These are phyloP conservation scores for Perkinsus olseni DNA, from an alignment of 169 alveolate genomes.

Conservation along the genomic window DNA sequence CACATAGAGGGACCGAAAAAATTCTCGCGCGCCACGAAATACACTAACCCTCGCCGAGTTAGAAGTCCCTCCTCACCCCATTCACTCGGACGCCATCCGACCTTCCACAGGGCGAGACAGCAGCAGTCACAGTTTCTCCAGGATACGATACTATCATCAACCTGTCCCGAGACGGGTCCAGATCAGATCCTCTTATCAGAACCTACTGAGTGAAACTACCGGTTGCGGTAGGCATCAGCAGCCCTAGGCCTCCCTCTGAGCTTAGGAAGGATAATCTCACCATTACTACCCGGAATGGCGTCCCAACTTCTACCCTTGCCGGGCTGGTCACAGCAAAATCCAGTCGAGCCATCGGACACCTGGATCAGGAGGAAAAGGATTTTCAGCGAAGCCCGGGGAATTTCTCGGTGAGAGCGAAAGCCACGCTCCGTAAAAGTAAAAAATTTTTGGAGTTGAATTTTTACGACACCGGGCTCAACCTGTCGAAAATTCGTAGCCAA, in stretches of 20 bases:
- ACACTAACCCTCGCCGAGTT: too few species aligned
- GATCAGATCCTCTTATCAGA: background rate
- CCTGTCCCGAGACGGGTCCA: background rate
- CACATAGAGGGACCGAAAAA: too few species aligned
- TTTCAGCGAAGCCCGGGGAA: too few species aligned
- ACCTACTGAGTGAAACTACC: background rate
- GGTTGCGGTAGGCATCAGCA: background rate
- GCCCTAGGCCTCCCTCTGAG: background rate
- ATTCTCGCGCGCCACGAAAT: too few species aligned
- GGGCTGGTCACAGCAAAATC: background rate
- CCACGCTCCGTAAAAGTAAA: too few species aligned
- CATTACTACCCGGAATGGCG: background rate
- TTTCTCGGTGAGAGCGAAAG: too few species aligned
- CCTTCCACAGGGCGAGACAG: background rate
- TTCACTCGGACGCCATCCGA: background rate
- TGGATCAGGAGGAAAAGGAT: background rate
- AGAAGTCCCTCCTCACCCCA: background rate
- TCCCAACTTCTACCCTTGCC: background rate
- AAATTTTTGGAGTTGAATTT: too few species aligned
- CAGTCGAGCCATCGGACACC: background rate
- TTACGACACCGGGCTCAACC: too few species aligned
- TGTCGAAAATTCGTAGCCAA: too few species aligned
- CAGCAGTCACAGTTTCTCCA: background rate
- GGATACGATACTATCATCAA: background rate
- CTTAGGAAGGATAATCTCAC: background rate